Conservation (phyloP, 2,329 filamentous ascomycete species). For the Cryphonectria naterciae region DNA sequence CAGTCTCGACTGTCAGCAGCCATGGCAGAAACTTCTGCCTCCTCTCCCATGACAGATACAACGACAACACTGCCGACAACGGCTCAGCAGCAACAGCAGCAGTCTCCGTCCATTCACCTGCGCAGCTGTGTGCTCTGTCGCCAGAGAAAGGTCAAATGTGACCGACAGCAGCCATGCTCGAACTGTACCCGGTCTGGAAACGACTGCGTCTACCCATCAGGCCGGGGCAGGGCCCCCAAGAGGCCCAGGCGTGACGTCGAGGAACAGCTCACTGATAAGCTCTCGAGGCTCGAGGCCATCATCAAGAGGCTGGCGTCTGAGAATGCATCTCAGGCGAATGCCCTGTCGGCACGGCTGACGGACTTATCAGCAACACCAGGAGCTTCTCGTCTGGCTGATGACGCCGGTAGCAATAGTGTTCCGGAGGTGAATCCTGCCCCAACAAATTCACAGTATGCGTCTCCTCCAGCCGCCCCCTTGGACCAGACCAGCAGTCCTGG, state of each 20-base stretch:
- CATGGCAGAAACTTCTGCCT: constrained; percentile 6
- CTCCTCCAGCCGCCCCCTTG: background rate
- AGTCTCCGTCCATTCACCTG: background rate
- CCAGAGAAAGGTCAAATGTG: constrained; percentile 27
- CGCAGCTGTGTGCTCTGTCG: constrained; percentile 27
- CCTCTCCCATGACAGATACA: background rate
- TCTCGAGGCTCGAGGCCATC: constrained; percentile 24
- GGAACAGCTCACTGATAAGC: constrained; percentile 24
- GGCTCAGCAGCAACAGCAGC: background rate
- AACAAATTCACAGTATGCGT: background rate
- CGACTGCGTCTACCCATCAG: constrained; percentile 27
- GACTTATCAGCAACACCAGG: background rate
- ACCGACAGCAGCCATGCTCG: constrained; percentile 25
- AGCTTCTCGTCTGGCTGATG: background rate
- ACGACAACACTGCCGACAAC: background rate
- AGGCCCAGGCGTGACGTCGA: constrained; percentile 19
- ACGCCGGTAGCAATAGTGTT: background rate
- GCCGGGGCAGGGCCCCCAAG: constrained; percentile 31
- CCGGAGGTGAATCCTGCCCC: background rate
- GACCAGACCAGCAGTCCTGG: background rate
- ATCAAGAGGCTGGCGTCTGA: constrained; percentile 23
- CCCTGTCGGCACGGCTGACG: background rate
- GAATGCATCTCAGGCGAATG: background rate
- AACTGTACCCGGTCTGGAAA: constrained; percentile 20
- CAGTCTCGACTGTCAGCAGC: background rate